Base-by-base conservation (phyloP, 148 eudicot species). In the Nyssa sinensis region DNA sequence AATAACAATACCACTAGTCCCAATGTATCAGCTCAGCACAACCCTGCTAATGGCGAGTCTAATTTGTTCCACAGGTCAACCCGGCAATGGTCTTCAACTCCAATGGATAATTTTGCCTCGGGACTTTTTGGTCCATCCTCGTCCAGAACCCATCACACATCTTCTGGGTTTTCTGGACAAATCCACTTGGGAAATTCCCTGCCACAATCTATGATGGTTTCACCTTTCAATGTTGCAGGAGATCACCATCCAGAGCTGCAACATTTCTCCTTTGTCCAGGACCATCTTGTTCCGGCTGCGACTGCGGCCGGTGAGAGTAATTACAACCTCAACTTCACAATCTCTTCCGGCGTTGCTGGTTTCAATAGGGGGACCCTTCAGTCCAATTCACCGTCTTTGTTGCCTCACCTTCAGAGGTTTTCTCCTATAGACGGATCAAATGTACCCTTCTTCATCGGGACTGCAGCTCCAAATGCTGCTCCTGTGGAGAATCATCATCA, bases 331-430 rank as follows among this genome's bases (percentile, higher is more conserved):
- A 84, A 80, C 80, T 89, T 93, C 81, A 67, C 89, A 2, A 86
- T 93, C 24, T 90, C 92, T 29, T 70, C 85, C 51, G 77, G 83
- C 82, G 75, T 78, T 53, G 80, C 88, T 65, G 93, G 89, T 77
- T 86, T 78, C 80, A 85, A 86, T 76, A 83, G 98, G 98, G 97
- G 98, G 98, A 89, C 98, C 98, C 98, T 94, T 94, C 98, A 94
- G 98, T 94, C 98, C 98, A 94, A 94, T 92, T 92, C 89, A 63
- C 83, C 89, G 72, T 82, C 89, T 72, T 68, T 82, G 76, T 85
- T 86, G 75, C 90, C 93, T 77, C 90, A 88, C 31, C 84, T 85
- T 24, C 98, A 88, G 81, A 91, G 92, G 88, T 84, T 86, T 75
- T 62, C 90, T 32, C 35, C 91, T n/a, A 44, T 84, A 59, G 92